Percentiles rank a stretch among this genome's conserved stretches.
Evolutionary conservation across 306 rosid species (phyloP).

Genomic region (Ormosia semicastrata): DNA sequence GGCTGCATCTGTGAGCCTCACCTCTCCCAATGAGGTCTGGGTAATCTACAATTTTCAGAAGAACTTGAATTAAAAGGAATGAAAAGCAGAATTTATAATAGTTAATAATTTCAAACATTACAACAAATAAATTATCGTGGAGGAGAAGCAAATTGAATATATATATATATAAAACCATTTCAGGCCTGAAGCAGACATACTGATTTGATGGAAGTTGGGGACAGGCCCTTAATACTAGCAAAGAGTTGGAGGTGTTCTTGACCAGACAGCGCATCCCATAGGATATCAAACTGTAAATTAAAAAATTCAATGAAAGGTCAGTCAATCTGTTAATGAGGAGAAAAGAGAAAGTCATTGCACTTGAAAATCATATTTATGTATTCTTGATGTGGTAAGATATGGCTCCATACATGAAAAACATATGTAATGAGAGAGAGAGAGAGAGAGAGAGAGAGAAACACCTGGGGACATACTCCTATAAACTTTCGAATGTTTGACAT

Average conservation of each 20-base stretch:
- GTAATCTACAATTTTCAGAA: slow-evolving; percentile 48
- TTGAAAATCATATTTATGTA: slow-evolving; percentile 6
- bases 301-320: slow-evolving; percentile 20
- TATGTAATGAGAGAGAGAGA: not conserved
- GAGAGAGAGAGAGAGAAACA: slow-evolving; percentile 26
- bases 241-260: slow-evolving; percentile 85
- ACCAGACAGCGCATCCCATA: slow-evolving; percentile 87
- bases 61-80: slow-evolving; percentile 17
- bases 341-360: not conserved
- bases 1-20: slow-evolving; percentile 73
- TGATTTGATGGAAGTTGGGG: slow-evolving; percentile 56
- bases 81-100: not conserved
- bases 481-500: slow-evolving; percentile 74
- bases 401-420: slow-evolving; percentile 17
- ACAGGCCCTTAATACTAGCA: slow-evolving; percentile 75
- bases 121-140: not conserved
- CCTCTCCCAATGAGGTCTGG: slow-evolving; percentile 65
- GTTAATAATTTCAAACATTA: not conserved
- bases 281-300: slow-evolving; percentile 69
- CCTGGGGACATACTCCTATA: slow-evolving; percentile 97
- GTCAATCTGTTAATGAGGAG: not conserved
- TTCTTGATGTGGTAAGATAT: slow-evolving; percentile 2
- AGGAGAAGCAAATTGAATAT: not conserved
- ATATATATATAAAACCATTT: not conserved
- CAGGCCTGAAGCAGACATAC: slow-evolving; percentile 44